Percentiles rank a stretch among this genome's conserved stretches.
Evolutionary conservation across 1,284 basidiomycete genomes (phyloP).

Genomic region (Boletus semigastroideus): DNA sequence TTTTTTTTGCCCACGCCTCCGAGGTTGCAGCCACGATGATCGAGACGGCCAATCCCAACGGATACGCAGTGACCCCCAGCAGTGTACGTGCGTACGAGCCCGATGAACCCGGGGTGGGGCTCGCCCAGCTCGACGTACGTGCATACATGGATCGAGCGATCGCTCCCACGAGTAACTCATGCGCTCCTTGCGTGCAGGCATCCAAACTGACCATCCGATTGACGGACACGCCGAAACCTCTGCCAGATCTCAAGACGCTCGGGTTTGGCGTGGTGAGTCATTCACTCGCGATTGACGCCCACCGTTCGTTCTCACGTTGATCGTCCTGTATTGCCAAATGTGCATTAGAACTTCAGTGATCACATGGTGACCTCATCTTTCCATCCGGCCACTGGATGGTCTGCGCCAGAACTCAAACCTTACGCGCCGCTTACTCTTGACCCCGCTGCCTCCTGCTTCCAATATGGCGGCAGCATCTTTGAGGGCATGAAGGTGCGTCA

Average conservation of each 20-base stretch:
- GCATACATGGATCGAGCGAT: neutral
- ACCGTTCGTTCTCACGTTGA: neutral
- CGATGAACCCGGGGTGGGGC: neutral
- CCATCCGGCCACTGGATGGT: conserved; percentile 72
- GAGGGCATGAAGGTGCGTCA: conserved; percentile 81
- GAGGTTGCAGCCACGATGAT: conserved; percentile 5
- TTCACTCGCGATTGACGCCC: no score
- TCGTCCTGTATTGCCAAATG: neutral
- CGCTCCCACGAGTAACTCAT: neutral
- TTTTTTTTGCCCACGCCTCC: no score
- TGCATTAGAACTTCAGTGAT: conserved; percentile 54
- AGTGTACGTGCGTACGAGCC: neutral
- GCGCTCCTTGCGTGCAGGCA: conserved; percentile 32
- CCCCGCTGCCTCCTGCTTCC: conserved; percentile 71
- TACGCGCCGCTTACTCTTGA: conserved; percentile 72
- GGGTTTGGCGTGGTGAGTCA: conserved; percentile 39
- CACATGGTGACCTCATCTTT: conserved; percentile 79
- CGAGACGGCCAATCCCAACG: neutral
- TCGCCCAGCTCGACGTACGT: conserved; percentile 25
- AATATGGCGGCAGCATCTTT: conserved; percentile 78
- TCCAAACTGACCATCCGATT: conserved; percentile 41
- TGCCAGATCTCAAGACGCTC: conserved; percentile 37
- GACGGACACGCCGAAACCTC: conserved; percentile 36
- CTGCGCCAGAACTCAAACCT: conserved; percentile 72
- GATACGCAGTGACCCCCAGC: conserved; percentile 1